These are phyloP conservation scores for Venturia aucupariae DNA, from an alignment of 2,329 filamentous ascomycete species.

Conservation along the genomic window DNA sequence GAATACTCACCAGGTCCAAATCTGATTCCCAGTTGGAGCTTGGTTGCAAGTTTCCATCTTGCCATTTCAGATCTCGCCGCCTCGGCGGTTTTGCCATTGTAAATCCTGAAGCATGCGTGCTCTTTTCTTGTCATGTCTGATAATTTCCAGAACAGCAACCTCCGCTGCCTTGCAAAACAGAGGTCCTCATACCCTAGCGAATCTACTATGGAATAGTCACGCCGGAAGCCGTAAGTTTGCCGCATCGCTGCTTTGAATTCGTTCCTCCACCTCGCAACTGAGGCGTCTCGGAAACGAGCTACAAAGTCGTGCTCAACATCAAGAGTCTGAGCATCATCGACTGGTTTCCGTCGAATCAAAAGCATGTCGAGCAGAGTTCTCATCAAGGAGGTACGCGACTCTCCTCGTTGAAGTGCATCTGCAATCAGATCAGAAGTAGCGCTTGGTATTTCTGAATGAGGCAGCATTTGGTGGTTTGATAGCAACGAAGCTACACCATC, in stretches of 20 bases:
- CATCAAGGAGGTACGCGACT: background rate
- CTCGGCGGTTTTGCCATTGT: background rate
- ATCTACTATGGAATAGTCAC: background rate
- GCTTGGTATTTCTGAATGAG: background rate
- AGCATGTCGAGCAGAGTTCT: background rate
- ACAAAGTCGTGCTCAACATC: background rate
- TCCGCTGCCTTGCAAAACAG: background rate
- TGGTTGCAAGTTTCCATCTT: background rate
- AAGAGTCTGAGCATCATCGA: background rate
- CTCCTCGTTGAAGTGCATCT: background rate
- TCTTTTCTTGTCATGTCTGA: background rate
- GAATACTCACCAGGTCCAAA: slow-evolving; percentile 4
- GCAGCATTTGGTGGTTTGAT: background rate
- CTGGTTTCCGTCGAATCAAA: background rate
- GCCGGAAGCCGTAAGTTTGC: background rate
- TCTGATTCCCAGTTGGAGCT: background rate
- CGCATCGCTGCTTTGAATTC: background rate
- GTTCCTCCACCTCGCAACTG: background rate
- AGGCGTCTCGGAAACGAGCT: background rate
- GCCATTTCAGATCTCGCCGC: background rate
- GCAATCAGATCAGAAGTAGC: background rate
- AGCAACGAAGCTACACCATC: background rate
- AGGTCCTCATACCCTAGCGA: background rate
- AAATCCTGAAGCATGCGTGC: background rate
- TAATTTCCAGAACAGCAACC: background rate